Conservation (phyloP, 495 filamentous ascomycete genomes). For the Podospora australis region DNA sequence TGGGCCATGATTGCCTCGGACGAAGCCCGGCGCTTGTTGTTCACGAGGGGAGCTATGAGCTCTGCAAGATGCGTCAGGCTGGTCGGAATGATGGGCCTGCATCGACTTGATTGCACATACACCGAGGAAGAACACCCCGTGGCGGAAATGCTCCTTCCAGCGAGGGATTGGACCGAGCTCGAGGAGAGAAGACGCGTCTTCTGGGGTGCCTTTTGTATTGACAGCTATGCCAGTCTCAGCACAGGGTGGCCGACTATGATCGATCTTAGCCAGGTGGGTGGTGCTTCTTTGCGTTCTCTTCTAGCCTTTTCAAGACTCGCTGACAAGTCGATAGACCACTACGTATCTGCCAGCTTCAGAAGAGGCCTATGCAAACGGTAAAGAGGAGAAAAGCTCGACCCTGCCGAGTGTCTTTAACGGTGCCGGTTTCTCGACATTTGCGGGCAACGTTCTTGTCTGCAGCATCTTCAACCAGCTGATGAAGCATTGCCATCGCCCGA, state of each 20-base stretch:
- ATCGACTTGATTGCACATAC: slow-evolving; percentile 36
- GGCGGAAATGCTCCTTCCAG: slow-evolving; percentile 29
- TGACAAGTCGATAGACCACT: slow-evolving; percentile 28
- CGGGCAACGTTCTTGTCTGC: slow-evolving; percentile 33
- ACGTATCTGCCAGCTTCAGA: slow-evolving; percentile 41
- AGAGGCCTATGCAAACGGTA: slow-evolving; percentile 31
- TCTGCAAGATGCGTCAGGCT: slow-evolving; percentile 34
- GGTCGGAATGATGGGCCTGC: slow-evolving; percentile 41
- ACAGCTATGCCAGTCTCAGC: slow-evolving; percentile 41
- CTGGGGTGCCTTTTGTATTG: slow-evolving; percentile 47
- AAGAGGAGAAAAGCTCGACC: slow-evolving; percentile 25
- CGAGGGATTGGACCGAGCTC: slow-evolving; percentile 40
- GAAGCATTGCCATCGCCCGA: slow-evolving; percentile 35
- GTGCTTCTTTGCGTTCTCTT: neutral
- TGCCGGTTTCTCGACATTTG: slow-evolving; percentile 33
- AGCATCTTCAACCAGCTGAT: slow-evolving; percentile 36
- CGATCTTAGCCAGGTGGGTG: slow-evolving; percentile 31
- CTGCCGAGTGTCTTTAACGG: slow-evolving; percentile 35
- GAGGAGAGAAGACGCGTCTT: slow-evolving; percentile 49
- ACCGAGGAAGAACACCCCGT: slow-evolving; percentile 26
- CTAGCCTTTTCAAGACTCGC: neutral
- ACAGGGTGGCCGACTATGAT: slow-evolving; percentile 44
- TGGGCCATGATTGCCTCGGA: slow-evolving; percentile 38
- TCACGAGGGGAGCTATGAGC: slow-evolving; percentile 42
- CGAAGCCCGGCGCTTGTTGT: slow-evolving; percentile 36